Conservation (phyloP, 257 asterid genomes). For the Penstemon newberryi region DNA sequence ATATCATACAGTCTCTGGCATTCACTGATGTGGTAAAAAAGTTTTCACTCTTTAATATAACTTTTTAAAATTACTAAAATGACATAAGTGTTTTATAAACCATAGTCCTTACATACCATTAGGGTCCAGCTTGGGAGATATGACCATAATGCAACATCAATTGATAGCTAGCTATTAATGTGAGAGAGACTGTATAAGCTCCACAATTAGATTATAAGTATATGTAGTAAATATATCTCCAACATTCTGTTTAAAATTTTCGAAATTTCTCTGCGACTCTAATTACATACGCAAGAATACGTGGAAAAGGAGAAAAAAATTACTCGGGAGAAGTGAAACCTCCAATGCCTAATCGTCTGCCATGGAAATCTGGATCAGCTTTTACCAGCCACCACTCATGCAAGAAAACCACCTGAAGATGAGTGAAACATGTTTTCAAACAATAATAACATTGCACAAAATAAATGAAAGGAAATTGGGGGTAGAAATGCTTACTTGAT, state of each 20-base stretch:
- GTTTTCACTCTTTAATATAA: too few relatives aligned
- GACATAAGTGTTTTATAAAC: neutral
- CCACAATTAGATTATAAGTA: too few relatives aligned
- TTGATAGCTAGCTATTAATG: too few relatives aligned
- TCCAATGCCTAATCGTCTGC: conserved; percentile 47
- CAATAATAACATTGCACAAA: neutral
- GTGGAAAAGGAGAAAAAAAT: neutral
- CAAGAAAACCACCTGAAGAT: conserved; percentile 34
- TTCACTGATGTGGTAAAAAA: too few relatives aligned
- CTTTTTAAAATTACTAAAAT: neutral
- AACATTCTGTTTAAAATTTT: neutral
- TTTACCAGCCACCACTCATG: conserved; percentile 69
- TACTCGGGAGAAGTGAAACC: conserved; percentile 50
- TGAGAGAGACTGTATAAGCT: too few relatives aligned
- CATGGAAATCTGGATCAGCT: conserved; percentile 35
- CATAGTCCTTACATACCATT: too few relatives aligned
- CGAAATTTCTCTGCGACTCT: neutral
- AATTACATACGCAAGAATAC: conserved; percentile 9
- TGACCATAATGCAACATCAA: too few relatives aligned
- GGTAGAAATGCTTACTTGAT: conserved; percentile 26
- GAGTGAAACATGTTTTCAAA: neutral
- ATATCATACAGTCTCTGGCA: too few relatives aligned
- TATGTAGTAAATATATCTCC: neutral
- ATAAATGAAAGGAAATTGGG: neutral
- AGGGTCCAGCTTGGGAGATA: too few relatives aligned